phyloP scores from a whole-genome alignment of 257 asterid species.

The Primulina tabacum region DNA sequence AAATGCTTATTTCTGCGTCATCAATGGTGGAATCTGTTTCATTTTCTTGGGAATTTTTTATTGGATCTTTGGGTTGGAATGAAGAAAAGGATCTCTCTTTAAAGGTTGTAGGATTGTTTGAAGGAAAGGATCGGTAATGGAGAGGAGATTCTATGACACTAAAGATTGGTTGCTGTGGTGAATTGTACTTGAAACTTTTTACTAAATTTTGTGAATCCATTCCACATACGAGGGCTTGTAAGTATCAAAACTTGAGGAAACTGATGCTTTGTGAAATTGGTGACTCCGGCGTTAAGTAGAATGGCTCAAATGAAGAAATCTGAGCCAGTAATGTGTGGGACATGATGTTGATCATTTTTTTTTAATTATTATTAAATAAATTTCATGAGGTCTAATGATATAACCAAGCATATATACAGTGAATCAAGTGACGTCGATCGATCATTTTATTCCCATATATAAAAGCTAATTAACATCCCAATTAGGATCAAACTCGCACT shows the following conservation, averaged over 20 bases:
- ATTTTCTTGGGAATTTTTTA: constrained; percentile 19
- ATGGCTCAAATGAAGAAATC: constrained; percentile 7
- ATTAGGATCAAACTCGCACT: too few species aligned
- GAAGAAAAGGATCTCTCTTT: constrained; percentile 58
- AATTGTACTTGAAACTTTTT: constrained; percentile 42
- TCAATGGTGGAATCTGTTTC: constrained; percentile 19
- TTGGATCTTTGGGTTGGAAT: constrained; percentile 31
- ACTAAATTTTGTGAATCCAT: constrained; percentile 51
- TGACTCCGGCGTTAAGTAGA: constrained; percentile 28
- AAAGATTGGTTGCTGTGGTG: constrained; percentile 49
- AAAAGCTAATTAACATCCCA: too few species aligned
- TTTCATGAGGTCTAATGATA: too few species aligned
- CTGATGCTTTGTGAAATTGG: constrained; percentile 29
- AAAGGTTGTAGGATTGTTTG: constrained; percentile 15
- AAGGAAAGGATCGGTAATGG: constrained; percentile 36
- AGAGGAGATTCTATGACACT: constrained; percentile 42
- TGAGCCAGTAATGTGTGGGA: not conserved
- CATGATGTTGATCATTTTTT: not conserved
- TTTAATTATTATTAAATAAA: too few species aligned
- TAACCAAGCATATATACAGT: too few species aligned
- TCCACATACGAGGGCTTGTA: not conserved
- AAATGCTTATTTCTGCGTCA: constrained; percentile 72
- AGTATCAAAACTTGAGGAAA: not conserved
- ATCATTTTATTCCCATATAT: too few species aligned
- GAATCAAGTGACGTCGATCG: too few species aligned